phyloP scores from a whole-genome alignment of 1,284 basidiomycete species.

The Singerocomus rubriflavus region DNA sequence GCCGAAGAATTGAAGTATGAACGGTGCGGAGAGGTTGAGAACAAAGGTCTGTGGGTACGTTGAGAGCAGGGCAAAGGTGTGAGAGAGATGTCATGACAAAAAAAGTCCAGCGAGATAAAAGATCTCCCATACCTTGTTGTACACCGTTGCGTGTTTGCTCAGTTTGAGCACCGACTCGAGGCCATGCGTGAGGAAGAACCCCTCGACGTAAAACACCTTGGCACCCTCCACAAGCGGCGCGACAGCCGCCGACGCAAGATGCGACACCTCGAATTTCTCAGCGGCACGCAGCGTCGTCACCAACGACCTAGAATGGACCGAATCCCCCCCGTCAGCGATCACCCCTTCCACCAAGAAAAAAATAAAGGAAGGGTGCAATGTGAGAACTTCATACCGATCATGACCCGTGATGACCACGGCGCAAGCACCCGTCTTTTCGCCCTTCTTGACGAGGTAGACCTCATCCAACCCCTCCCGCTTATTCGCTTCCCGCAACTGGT shows the following conservation, averaged over 20 bases:
- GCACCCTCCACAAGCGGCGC: conserved; percentile 78
- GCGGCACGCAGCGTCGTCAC: conserved; percentile 90
- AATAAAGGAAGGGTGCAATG: background rate
- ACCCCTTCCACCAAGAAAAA: background rate
- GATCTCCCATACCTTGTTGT: conserved; percentile 62
- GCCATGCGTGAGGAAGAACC: conserved; percentile 98
- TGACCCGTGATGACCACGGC: conserved; percentile 95
- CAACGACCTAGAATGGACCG: conserved; percentile 60
- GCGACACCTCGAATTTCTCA: conserved; percentile 82
- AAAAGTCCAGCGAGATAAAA: background rate
- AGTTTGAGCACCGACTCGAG: conserved; percentile 72
- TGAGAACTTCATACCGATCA: conserved; percentile 55
- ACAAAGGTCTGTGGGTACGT: conserved; percentile 62
- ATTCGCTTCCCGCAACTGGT: conserved; percentile 92
- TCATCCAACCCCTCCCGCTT: conserved; percentile 88
- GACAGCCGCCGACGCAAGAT: conserved; percentile 78
- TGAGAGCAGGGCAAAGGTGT: too few species aligned
- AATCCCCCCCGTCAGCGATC: conserved; percentile 3
- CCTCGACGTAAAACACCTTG: conserved; percentile 92
- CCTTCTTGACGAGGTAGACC: conserved; percentile 86
- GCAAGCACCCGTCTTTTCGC: conserved; percentile 93
- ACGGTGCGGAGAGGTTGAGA: conserved; percentile 96
- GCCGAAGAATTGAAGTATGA: conserved; percentile 95
- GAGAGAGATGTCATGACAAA: conserved; percentile 1
- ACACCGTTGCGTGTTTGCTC: conserved; percentile 76